Percentiles rank a stretch among this genome's conserved stretches.
Evolutionary conservation across 495 filamentous ascomycete genomes (phyloP).

Genomic region (Trypethelium eluteriae): DNA sequence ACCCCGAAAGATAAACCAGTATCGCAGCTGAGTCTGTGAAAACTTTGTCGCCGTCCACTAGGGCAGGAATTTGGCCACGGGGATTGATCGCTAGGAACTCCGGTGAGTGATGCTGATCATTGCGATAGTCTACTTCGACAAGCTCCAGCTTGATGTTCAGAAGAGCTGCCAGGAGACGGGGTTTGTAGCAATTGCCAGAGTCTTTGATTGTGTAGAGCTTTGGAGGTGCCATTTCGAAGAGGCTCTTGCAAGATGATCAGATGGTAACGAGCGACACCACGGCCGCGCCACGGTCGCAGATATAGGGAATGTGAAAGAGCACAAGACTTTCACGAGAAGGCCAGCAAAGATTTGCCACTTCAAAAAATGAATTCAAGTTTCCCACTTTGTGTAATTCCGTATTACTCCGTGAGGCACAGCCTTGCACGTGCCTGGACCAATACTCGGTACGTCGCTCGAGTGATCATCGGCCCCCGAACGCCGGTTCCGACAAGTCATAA

Average conservation of each 20-base stretch:
- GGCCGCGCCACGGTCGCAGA: no score
- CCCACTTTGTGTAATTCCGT: not conserved
- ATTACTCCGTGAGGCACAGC: not conserved
- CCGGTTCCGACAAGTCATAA: not conserved
- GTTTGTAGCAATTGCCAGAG: constrained; percentile 19
- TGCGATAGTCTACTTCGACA: constrained; percentile 12
- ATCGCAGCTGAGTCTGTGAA: constrained; percentile 13
- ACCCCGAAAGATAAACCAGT: constrained; percentile 6
- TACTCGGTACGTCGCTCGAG: not conserved
- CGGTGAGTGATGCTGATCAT: constrained; percentile 15
- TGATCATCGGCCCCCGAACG: not conserved
- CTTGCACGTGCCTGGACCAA: not conserved
- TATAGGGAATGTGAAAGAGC: not conserved
- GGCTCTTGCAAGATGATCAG: not conserved
- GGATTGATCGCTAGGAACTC: constrained; percentile 19
- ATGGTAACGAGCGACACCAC: not conserved
- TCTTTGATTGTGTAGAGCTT: constrained; percentile 13
- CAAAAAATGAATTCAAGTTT: not conserved
- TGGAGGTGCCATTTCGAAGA: not conserved
- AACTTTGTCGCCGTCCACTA: constrained; percentile 12
- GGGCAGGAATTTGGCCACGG: constrained; percentile 13
- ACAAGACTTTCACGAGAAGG: not conserved
- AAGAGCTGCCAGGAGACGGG: constrained; percentile 17
- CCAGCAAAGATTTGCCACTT: not conserved
- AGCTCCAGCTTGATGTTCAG: constrained; percentile 14